Percentiles rank a stretch among this genome's conserved stretches.
These are phyloP conservation scores for Rosa lucieae DNA, from an alignment of 306 rosid genomes.

Conservation along the genomic window DNA sequence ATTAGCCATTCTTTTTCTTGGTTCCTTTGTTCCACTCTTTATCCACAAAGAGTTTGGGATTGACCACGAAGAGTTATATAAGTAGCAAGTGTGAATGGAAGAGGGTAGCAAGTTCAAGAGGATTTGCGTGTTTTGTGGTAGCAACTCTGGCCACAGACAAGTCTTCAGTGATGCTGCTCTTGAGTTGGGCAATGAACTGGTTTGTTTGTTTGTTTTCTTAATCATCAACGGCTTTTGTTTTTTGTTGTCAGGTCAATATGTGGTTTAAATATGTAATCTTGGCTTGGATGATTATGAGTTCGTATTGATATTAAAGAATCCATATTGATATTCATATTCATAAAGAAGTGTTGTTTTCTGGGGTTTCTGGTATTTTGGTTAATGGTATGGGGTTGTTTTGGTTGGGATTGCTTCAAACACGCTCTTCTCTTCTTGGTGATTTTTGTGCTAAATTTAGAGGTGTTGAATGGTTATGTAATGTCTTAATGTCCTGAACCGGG, in stretches of 20 bases:
- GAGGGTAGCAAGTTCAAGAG: slow-evolving; percentile 71
- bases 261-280: slow-evolving; percentile 16
- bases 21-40: slow-evolving; percentile 20
- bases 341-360: slow-evolving; percentile 14
- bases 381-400: neutral
- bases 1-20: neutral
- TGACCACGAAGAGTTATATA: slow-evolving; percentile 27
- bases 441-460: neutral
- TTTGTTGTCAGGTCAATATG: slow-evolving; percentile 3
- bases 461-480: slow-evolving; percentile 2
- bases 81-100: slow-evolving; percentile 58
- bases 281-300: slow-evolving; percentile 7
- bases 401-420: slow-evolving; percentile 2
- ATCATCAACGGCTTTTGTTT: slow-evolving; percentile 18
- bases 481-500: neutral
- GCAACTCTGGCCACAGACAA: slow-evolving; percentile 80
- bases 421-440: neutral
- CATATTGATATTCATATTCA: neutral
- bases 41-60: slow-evolving; percentile 33
- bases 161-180: slow-evolving; percentile 82
- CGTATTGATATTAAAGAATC: neutral
- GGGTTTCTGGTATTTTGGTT: slow-evolving; percentile 16
- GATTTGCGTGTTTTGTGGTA: slow-evolving; percentile 92
- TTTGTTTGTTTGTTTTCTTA: slow-evolving; percentile 27
- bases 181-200: slow-evolving; percentile 88